Evolutionary conservation across 176 grass and related monocot species (phyloP), one percentile per base, ranked within the genome.

Genomic region (Saccharum spontaneum): DNA sequence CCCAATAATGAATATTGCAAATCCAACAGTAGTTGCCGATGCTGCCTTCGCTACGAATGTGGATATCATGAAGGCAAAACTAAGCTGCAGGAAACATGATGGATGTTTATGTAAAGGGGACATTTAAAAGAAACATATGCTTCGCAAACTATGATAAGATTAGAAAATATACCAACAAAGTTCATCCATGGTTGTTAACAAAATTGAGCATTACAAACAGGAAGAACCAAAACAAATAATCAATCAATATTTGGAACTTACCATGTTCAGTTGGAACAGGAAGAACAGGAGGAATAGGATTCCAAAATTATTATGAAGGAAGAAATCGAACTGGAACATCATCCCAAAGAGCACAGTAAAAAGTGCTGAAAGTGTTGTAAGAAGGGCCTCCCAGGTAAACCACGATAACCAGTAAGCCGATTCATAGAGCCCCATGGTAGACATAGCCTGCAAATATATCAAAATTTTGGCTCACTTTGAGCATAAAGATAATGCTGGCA

Each of bases 291-390:
- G 63, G 65, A 98, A 98, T 40, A 95, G 90, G 34, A 98, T 85
- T 62, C 55, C 77, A 45, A 95, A 98, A 55, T 67, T 90, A 85
- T 98, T 98, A 69, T 95, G 28, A 76, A 92, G 86, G 80, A 98
- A 98, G 79, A 98, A 98, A 44, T 98, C 72, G 38, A 98, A 98
- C 75, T 92, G 97, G 85, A 98, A 98, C 91, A 98, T 98, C 97
- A 98, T 95, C 44, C 97, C 97, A 81, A 98, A 98, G 12, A 98
- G 87, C 8, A 98, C 97, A 2, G 91, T 95, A 60, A 95, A 91
- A 83, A 98, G 97, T 44, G 96, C 89, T 65, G 97, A 89, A 50
- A 92, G 1, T 17, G 94, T 79, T 67, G 97, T 98, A 72, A 95
- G 88, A 62, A 95, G 71, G 71, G 97, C 90, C 87, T 98, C 93